Evolutionary conservation across 2,329 filamentous ascomycete species (phyloP).

Genomic region (Ascochyta pisi): DNA sequence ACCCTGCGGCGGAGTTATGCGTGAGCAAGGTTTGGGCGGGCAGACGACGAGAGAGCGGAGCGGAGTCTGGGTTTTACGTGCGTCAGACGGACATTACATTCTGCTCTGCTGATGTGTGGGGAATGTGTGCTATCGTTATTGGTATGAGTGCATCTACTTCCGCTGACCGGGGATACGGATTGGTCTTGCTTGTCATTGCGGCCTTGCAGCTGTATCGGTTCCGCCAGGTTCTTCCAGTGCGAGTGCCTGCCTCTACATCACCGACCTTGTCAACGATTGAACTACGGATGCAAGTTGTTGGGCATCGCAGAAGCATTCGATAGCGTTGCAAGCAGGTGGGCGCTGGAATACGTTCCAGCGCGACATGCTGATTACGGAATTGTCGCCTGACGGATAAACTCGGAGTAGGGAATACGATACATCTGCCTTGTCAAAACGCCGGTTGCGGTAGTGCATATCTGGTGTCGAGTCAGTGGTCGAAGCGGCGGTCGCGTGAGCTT

Average conservation of each 20-base stretch:
- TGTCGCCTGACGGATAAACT: neutral
- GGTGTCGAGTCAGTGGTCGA: conserved; percentile 1
- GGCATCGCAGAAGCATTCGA: neutral
- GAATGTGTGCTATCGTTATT: no score
- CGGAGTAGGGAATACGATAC: neutral
- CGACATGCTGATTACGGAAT: neutral
- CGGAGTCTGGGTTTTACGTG: no score
- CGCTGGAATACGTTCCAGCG: no score
- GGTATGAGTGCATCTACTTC: no score
- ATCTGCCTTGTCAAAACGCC: conserved; percentile 3
- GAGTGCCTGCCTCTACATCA: neutral
- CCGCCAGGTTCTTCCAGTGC: neutral
- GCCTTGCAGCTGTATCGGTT: neutral
- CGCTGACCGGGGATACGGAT: no score
- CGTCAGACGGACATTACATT: no score
- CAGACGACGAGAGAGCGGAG: no score
- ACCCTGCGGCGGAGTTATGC: no score
- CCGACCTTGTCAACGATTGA: neutral
- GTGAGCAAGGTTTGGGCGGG: no score
- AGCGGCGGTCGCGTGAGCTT: neutral
- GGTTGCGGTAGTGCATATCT: neutral
- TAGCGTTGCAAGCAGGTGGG: neutral
- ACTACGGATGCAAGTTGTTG: neutral
- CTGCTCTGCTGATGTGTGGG: no score
- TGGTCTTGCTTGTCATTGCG: no score